Evolutionary conservation across 1,284 basidiomycete genomes (phyloP).

Genomic region (Volvariella volvacea): DNA sequence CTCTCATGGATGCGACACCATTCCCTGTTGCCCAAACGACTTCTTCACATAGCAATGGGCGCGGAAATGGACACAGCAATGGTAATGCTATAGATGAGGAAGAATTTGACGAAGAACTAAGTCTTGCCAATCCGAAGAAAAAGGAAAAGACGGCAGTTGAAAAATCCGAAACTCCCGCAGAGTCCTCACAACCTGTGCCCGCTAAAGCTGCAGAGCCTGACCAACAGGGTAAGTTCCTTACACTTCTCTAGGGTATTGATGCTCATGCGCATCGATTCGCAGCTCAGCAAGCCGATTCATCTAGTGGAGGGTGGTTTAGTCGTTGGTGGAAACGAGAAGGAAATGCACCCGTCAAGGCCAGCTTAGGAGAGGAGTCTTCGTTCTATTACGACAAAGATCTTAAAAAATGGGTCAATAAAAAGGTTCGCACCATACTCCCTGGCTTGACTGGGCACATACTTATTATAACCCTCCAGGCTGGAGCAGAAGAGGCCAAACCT

Average conservation of each 20-base stretch:
- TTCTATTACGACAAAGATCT: constrained; percentile 95
- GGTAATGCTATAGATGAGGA: constrained; percentile 31
- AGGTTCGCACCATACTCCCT: constrained; percentile 40
- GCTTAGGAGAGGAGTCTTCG: constrained; percentile 85
- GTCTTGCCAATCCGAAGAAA: constrained; percentile 72
- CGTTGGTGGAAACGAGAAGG: constrained; percentile 62
- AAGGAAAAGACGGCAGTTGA: constrained; percentile 20
- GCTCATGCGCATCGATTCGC: constrained; percentile 15
- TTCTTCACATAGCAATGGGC: background rate
- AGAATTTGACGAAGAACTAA: constrained; percentile 84
- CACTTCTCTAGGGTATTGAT: background rate
- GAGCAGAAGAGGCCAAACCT: constrained; percentile 41
- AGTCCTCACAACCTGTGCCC: constrained; percentile 12
- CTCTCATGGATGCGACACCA: constrained; percentile 71
- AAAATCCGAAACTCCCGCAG: constrained; percentile 14
- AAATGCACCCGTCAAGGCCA: constrained; percentile 73
- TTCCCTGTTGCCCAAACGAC: constrained; percentile 26
- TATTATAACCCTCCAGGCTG: constrained; percentile 37
- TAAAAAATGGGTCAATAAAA: constrained; percentile 96
- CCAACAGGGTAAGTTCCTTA: constrained; percentile 28
- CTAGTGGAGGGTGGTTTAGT: constrained; percentile 70
- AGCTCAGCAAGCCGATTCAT: constrained; percentile 12
- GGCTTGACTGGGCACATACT: background rate
- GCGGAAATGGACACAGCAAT: background rate
- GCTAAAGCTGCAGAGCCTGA: constrained; percentile 15